phyloP scores from a whole-genome alignment of 306 rosid genomes.

The Argentina anserina region DNA sequence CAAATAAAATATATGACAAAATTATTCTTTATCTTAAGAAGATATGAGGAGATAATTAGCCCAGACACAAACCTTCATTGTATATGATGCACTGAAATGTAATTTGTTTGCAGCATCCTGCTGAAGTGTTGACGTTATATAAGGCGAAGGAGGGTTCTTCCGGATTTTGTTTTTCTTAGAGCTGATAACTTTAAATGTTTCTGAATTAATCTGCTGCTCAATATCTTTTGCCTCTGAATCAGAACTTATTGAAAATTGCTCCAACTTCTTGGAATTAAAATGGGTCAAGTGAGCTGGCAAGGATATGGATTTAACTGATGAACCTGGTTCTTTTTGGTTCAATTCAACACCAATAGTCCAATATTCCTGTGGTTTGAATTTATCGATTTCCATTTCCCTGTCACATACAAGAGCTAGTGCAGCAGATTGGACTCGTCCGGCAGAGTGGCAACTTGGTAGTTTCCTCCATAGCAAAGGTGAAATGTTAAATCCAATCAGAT shows the following conservation, averaged over 20 bases:
- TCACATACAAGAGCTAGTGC: slow-evolving; percentile 94
- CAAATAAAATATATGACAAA: neutral
- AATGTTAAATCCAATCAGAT: slow-evolving; percentile 92
- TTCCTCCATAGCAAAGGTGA: slow-evolving; percentile 97
- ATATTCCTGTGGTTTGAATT: slow-evolving; percentile 73
- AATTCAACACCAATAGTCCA: slow-evolving; percentile 62
- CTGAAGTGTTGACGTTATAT: slow-evolving; percentile 94
- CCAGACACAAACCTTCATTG: slow-evolving; percentile 70
- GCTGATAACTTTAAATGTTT: slow-evolving; percentile 47
- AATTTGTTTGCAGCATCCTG: slow-evolving; percentile 93
- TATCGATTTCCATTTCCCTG: slow-evolving; percentile 89
- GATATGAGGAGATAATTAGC: slow-evolving; percentile 18
- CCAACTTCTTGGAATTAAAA: slow-evolving; percentile 64
- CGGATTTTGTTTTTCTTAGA: slow-evolving; percentile 51
- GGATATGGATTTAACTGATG: slow-evolving; percentile 25
- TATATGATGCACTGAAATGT: slow-evolving; percentile 59
- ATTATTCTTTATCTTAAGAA: neutral
- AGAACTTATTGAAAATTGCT: slow-evolving; percentile 69
- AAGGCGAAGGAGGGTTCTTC: slow-evolving; percentile 91
- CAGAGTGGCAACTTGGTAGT: slow-evolving; percentile 96
- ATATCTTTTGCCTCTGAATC: slow-evolving; percentile 49
- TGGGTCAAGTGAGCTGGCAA: slow-evolving; percentile 69
- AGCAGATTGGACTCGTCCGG: slow-evolving; percentile 97
- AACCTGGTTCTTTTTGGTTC: slow-evolving; percentile 30
- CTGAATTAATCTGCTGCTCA: slow-evolving; percentile 45